These are phyloP conservation scores for Phyllosticta paracitricarpa DNA, from an alignment of 2,329 filamentous ascomycete species.

Conservation along the genomic window DNA sequence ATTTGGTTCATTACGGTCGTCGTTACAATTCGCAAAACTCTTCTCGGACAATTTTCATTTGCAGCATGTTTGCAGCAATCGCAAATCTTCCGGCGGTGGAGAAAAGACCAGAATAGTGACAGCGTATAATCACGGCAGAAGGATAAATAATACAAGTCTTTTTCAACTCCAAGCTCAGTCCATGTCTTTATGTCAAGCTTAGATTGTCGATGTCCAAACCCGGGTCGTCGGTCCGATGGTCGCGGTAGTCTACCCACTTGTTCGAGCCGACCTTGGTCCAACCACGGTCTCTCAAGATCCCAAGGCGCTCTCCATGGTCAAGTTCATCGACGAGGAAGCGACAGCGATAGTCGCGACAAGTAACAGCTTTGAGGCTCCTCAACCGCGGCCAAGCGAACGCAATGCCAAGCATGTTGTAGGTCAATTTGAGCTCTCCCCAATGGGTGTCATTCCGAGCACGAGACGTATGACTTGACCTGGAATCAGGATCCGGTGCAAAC, in stretches of 20 bases:
- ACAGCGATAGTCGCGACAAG: conserved; percentile 8
- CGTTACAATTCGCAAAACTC: conserved; percentile 39
- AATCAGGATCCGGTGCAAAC: conserved; percentile 32
- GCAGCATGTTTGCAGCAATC: neutral
- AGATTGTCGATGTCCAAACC: neutral
- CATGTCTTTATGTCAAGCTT: neutral
- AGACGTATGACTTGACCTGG: conserved; percentile 24
- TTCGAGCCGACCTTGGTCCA: conserved; percentile 2
- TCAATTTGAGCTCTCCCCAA: conserved; percentile 20
- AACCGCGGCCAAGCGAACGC: neutral
- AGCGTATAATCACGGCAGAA: neutral
- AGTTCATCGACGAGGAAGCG: neutral
- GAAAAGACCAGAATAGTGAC: neutral
- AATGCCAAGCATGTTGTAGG: neutral
- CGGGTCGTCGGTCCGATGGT: neutral
- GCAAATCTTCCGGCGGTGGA: neutral
- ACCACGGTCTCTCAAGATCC: neutral
- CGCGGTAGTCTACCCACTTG: neutral
- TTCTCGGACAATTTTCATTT: conserved; percentile 42
- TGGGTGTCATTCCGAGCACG: conserved; percentile 33
- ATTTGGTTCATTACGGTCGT: conserved; percentile 47
- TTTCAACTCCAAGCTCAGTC: neutral
- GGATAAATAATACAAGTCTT: neutral
- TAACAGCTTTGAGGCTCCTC: neutral
- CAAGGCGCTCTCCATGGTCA: conserved; percentile 1